These are phyloP conservation scores for Coemansia asiatica DNA, from an alignment of 192 early-diverging fungal species.

Conservation along the genomic window DNA sequence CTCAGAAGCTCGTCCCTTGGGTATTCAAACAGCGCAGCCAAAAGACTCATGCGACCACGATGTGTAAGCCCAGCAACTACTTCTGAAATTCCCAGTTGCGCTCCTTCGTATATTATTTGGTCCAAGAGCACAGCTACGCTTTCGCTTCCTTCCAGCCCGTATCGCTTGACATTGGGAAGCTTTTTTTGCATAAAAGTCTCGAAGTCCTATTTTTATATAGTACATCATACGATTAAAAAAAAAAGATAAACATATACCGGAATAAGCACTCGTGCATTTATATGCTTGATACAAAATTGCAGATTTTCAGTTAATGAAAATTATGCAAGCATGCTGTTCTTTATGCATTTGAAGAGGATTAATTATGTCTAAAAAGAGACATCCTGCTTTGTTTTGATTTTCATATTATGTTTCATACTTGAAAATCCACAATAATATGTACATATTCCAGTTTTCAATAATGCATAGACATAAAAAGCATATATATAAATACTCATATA, in stretches of 20 bases:
- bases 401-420: too few relatives aligned
- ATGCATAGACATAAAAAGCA: too few relatives aligned
- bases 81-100: constrained; percentile 66
- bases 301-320: too few relatives aligned
- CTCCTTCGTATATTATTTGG: constrained; percentile 66
- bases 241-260: background rate
- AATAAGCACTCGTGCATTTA: too few relatives aligned
- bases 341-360: too few relatives aligned
- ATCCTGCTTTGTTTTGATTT: too few relatives aligned
- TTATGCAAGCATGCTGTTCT: too few relatives aligned
- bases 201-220: constrained; percentile 54
- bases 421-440: background rate
- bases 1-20: constrained; percentile 76
- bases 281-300: too few relatives aligned
- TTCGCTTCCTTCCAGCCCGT: constrained; percentile 94
- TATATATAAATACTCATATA: background rate
- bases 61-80: constrained; percentile 89
- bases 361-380: too few relatives aligned
- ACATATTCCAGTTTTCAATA: background rate
- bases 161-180: constrained; percentile 93
- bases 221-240: background rate
- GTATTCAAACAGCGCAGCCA: constrained; percentile 79
- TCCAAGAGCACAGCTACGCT: constrained; percentile 90
- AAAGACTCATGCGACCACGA: constrained; percentile 86
- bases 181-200: constrained; percentile 96